These are phyloP conservation scores for Malania oleifera DNA, from an alignment of 164 flowering plant species.

Conservation along the genomic window DNA sequence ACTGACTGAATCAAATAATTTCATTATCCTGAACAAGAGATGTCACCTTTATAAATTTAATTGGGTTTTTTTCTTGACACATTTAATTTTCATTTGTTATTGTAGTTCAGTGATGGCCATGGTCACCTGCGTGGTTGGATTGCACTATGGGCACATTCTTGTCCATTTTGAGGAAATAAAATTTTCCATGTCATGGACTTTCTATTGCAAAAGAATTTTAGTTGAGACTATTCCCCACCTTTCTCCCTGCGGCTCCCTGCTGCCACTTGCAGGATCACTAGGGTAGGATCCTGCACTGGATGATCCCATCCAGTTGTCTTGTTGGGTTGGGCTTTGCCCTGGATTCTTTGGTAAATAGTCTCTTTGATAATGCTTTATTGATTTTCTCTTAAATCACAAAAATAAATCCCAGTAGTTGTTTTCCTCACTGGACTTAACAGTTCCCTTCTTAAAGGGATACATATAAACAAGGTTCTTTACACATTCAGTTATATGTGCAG, in stretches of 20 bases:
- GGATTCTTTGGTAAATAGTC: conserved; percentile 41
- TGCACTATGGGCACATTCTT: conserved; percentile 72
- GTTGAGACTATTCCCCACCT: not conserved
- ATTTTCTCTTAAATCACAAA: not conserved
- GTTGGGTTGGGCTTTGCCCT: conserved; percentile 35
- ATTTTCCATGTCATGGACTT: not conserved
- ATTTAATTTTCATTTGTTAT: conserved; percentile 1
- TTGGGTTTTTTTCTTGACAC: no score
- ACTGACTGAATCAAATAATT: no score
- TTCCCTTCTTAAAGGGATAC: conserved; percentile 45
- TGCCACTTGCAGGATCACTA: conserved; percentile 48
- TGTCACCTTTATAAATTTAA: no score
- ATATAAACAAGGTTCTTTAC: conserved; percentile 69
- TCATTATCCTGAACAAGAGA: no score
- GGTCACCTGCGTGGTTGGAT: conserved; percentile 71
- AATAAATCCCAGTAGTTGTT: not conserved
- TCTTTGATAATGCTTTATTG: not conserved
- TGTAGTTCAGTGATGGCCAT: conserved; percentile 71
- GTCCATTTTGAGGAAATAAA: conserved; percentile 53
- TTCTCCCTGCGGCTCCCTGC: not conserved
- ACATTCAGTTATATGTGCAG: conserved; percentile 57
- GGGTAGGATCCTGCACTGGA: conserved; percentile 52
- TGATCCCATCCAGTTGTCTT: conserved; percentile 36
- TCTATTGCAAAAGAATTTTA: not conserved
- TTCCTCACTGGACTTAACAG: not conserved